Evolutionary conservation across 2,329 filamentous ascomycete genomes (phyloP).

Genomic region (Akanthomyces dipterigenus): DNA sequence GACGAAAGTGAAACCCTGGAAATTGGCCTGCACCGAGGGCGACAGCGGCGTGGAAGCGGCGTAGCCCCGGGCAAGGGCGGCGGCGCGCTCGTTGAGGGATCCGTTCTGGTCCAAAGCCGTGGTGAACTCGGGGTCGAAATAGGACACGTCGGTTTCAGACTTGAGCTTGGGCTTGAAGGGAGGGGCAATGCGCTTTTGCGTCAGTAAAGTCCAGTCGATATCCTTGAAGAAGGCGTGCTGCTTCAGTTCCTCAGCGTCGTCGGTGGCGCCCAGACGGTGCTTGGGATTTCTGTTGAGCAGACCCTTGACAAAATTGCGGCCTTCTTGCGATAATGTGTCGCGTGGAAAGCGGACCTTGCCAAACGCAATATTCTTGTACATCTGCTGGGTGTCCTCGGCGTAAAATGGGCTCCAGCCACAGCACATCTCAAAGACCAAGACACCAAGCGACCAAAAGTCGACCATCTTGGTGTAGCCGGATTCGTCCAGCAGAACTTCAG

Average conservation of each 20-base stretch:
- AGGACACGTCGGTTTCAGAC: constrained; percentile 91
- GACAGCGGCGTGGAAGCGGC: constrained; percentile 87
- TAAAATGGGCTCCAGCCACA: constrained; percentile 99
- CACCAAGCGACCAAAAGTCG: constrained; percentile 97
- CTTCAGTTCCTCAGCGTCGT: constrained; percentile 92
- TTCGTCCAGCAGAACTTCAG: constrained; percentile 91
- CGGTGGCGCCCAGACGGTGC: constrained; percentile 83
- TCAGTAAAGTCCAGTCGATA: constrained; percentile 82
- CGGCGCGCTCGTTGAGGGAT: constrained; percentile 85
- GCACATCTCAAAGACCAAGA: constrained; percentile 99
- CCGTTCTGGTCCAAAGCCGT: constrained; percentile 82
- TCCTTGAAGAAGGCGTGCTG: constrained; percentile 90
- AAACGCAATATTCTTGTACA: constrained; percentile 99
- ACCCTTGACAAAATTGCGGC: constrained; percentile 96
- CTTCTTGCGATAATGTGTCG: constrained; percentile 89
- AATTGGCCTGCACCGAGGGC: constrained; percentile 94
- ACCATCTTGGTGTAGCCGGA: constrained; percentile 99
- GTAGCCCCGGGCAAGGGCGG: constrained; percentile 76
- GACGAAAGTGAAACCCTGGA: constrained; percentile 98
- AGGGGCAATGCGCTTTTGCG: constrained; percentile 86
- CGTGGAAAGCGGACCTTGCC: constrained; percentile 95
- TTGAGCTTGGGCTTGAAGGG: constrained; percentile 98
- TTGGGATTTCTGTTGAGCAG: constrained; percentile 94
- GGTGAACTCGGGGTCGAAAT: constrained; percentile 98
- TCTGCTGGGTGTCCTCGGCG: constrained; percentile 97